Base-by-base conservation (phyloP, 495 filamentous ascomycete genomes). In the Aspergillus coremiiformis region DNA sequence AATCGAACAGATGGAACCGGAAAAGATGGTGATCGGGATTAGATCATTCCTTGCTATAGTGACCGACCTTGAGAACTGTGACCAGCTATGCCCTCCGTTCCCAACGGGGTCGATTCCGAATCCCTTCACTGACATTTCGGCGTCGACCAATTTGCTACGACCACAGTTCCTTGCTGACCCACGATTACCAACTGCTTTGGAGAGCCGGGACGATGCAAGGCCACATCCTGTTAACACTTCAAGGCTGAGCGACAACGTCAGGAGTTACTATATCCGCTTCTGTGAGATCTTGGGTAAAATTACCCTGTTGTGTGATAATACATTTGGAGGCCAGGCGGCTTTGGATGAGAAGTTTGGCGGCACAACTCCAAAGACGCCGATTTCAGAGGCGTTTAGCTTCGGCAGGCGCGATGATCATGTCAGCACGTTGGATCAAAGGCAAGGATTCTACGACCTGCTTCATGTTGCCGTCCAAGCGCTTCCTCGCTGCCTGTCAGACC, bases 201-300 rank as follows among this genome's bases (percentile, higher is more conserved):
- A 79, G 74, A 56, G 45, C 41, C 47, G 53, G 6, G 62, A 63
- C 15, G 49, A 56, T 21, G 29, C 53, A 5, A 50, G 53, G 29
- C 89, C 85, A 15, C 78, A 76, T 35, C 91, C 92, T 7, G 87
- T 96, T 3, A 80, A 86, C 27, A 80, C 82, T 2, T 78, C 82
- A 20, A 81, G 81, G 29, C 77, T 97, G 33, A 81, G 78, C 44
- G 87, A 92, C 26, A 81, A 82, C 26, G 81, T 89, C 2, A 87
- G 81, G 58, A 86, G 87, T 29, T 90, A 90, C 61, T 95, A 96
- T 61, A 74, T 82, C 32, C 83, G 82, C 32, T 99, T 99, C 62
- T 97, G 90, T 60, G 89, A 96, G 60, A 91, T 96, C 6, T 72
- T 99, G 7, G 91, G 92, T 22, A 93, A 95, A 63, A 94, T 99